Conservation (phyloP, 2,329 filamentous ascomycete species). For the Basipetospora chlamydospora region DNA sequence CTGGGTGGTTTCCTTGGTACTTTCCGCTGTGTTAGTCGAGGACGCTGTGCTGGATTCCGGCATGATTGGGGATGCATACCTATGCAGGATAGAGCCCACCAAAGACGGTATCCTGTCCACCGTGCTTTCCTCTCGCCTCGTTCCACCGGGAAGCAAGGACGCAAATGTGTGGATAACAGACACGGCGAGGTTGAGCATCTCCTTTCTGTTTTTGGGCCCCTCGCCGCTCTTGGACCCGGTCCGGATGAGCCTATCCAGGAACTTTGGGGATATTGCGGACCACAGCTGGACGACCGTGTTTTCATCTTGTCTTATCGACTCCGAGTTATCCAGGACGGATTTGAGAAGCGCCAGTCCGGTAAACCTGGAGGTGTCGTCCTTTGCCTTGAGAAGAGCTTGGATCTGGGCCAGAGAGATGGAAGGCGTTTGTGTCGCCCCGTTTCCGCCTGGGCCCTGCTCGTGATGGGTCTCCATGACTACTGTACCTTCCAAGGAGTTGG, state of each 20-base stretch:
- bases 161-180: constrained; percentile 49
- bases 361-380: constrained; percentile 54
- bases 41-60: no score
- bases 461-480: not conserved
- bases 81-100: constrained; percentile 35
- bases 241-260: constrained; percentile 47
- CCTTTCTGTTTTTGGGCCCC: constrained; percentile 29
- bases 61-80: constrained; percentile 28
- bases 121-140: constrained; percentile 29
- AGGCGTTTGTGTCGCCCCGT: not conserved
- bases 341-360: constrained; percentile 53
- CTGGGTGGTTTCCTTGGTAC: constrained; percentile 35
- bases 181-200: constrained; percentile 50
- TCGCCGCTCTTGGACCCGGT: constrained; percentile 27
- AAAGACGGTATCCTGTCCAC: constrained; percentile 38
- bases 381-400: constrained; percentile 38
- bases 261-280: constrained; percentile 45
- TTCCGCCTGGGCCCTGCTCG: not conserved
- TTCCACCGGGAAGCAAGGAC: constrained; percentile 36
- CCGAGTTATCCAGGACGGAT: constrained; percentile 47
- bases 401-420: constrained; percentile 29
- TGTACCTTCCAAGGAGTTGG: not conserved
- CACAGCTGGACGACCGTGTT: constrained; percentile 35
- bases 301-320: constrained; percentile 33
- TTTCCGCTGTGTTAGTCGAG: constrained; percentile 13